These are phyloP conservation scores for Auxenochlorella pyrenoidosa DNA, from an alignment of 139 green algal species.

Conservation along the genomic window DNA sequence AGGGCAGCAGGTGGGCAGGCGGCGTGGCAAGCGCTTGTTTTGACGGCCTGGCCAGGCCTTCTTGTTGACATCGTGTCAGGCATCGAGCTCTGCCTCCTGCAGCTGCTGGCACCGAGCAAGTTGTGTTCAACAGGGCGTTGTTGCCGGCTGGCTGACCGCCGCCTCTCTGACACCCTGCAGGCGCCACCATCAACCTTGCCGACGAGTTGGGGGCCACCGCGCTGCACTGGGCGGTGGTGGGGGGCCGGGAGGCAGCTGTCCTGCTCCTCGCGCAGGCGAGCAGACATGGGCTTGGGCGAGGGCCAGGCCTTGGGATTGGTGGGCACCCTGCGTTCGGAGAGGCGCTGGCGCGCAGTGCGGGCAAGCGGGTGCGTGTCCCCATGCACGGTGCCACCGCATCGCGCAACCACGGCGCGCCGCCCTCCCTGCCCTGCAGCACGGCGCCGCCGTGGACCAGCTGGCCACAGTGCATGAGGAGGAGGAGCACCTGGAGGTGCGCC, in stretches of 20 bases:
- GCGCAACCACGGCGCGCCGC: not conserved
- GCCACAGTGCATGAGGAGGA: constrained; percentile 24
- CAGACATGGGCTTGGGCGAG: not conserved
- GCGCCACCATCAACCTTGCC: constrained; percentile 20
- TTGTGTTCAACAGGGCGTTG: no score
- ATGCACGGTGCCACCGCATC: not conserved
- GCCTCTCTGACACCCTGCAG: not conserved
- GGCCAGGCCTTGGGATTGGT: no score
- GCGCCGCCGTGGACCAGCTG: constrained; percentile 3
- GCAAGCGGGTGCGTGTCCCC: not conserved
- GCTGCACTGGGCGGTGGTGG: constrained; percentile 33
- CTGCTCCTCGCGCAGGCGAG: constrained; percentile 15
- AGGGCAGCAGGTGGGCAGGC: no score
- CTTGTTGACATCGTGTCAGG: no score
- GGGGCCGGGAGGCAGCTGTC: not conserved
- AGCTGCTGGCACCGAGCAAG: no score
- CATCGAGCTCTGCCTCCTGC: no score
- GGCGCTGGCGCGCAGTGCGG: no score
- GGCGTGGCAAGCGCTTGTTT: no score
- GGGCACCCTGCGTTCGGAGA: no score
- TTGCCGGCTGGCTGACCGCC: no score
- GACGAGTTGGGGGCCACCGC: constrained; percentile 28
- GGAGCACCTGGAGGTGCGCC: constrained; percentile 14
- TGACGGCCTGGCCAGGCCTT: no score
- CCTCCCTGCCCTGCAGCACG: not conserved